These are phyloP conservation scores for Didymella glomerata DNA, from an alignment of 2,329 filamentous ascomycete genomes.

Conservation along the genomic window DNA sequence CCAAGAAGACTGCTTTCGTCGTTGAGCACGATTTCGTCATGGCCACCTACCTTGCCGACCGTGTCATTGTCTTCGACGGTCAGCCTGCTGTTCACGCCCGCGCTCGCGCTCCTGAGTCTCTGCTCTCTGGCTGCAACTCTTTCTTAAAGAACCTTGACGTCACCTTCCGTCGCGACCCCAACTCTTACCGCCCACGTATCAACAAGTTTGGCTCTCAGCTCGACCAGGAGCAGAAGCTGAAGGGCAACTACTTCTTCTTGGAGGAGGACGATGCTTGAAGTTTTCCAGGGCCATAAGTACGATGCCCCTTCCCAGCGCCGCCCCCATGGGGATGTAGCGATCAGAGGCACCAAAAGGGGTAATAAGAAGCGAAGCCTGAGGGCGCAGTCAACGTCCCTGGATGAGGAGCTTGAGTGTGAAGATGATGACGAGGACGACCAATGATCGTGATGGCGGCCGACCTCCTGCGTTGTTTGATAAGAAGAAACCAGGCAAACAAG, in stretches of 20 bases:
- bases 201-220: conserved; percentile 97
- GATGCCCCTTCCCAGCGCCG: conserved; percentile 46
- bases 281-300: conserved; percentile 64
- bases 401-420: conserved; percentile 63
- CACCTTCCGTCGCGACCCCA: conserved; percentile 97
- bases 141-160: conserved; percentile 98
- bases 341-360: conserved; percentile 49
- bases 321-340: conserved; percentile 53
- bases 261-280: conserved; percentile 86
- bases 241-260: conserved; percentile 97
- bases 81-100: conserved; percentile 86
- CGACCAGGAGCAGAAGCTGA: conserved; percentile 95
- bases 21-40: conserved; percentile 99
- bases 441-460: conserved; percentile 66
- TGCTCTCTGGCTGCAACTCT: conserved; percentile 93
- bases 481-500: background rate
- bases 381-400: conserved; percentile 50
- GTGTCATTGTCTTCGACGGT: conserved; percentile 98
- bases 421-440: conserved; percentile 73
- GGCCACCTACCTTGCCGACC: conserved; percentile 83
- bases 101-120: conserved; percentile 88
- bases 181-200: conserved; percentile 95
- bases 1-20: conserved; percentile 98
- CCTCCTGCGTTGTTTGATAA: conserved; percentile 62
- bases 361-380: conserved; percentile 48